Evolutionary conservation across 345 rosid species (phyloP).

Genomic region (sweet orange (Citrus sinensis)): DVS_A1.0 CM039168.1:11048001-11048500

Average conservation of each 20-base stretch:
- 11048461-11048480: not conserved
- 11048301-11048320: not conserved
- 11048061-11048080: slow-evolving; percentile 50
- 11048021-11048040: slow-evolving; percentile 57
- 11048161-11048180: not conserved
- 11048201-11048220: slow-evolving; percentile 2
- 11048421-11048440: not conserved
- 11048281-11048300: not conserved
- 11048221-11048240: not conserved
- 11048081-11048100: slow-evolving; percentile 51
- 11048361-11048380: not conserved
- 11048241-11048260: not conserved
- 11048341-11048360: not conserved
- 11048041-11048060: slow-evolving; percentile 26
- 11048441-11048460: too few species aligned
- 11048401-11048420: not conserved
- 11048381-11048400: not conserved
- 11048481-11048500: not conserved
- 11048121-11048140: not conserved
- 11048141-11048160: slow-evolving; percentile 6
- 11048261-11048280: not conserved
- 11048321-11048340: not conserved
- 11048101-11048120: not conserved
- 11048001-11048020: slow-evolving; percentile 96
- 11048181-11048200: slow-evolving; percentile 20